Base-by-base conservation (phyloP, 2,329 filamentous ascomycete genomes). In the Chrysosporium keratinophilum region DNA sequence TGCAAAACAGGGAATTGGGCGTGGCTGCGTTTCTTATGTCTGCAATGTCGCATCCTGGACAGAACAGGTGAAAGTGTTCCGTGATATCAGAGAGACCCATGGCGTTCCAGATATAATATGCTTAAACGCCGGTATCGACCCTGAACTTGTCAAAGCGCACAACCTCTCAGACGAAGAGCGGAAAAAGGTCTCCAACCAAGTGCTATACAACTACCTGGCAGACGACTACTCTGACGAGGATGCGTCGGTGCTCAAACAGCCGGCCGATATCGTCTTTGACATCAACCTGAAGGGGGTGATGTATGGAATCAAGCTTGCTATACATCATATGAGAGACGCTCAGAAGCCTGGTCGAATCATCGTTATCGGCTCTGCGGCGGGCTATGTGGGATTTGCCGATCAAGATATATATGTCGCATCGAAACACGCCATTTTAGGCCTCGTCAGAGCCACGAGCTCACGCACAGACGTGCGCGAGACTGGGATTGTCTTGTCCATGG, bases 1-100 rank as follows among this genome's bases (percentile, higher is more conserved):
- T 3, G 74, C 89, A 40, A 85, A 85, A 71, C 74, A 74, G 54
- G 77, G 78, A 56, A 74, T 88, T 12, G 48, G 39, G 1, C 37
- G 11, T 23, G 37, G 40, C 15, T 34, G 37, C 23, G 48, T 43
- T 12, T 33, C 9, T n/a, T 42, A 42, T 43, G 39, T 19, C 37
- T 50, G 48, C 37, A 20, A 50, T 34, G 48, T 50, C 9, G 37
- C 48, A 19, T 50, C 39, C 19, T 50, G 48, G 48, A 7, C 39
- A 2, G 48, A 42, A 7, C 48, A 50, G 39, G 37, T 50, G 10
- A 31, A 50, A 20, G 20, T 43, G 37, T 50, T 50, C 15, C 11
- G 23, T 17, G 37, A 50, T 33, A 50, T 43, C n/a, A 10, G 10
- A 19, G 19, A 11, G 15, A 34, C 11, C 4, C 31, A 42, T 43